phyloP scores from a whole-genome alignment of 1,284 basidiomycete species.

The Pseudozyma tsukubaensis region DNA sequence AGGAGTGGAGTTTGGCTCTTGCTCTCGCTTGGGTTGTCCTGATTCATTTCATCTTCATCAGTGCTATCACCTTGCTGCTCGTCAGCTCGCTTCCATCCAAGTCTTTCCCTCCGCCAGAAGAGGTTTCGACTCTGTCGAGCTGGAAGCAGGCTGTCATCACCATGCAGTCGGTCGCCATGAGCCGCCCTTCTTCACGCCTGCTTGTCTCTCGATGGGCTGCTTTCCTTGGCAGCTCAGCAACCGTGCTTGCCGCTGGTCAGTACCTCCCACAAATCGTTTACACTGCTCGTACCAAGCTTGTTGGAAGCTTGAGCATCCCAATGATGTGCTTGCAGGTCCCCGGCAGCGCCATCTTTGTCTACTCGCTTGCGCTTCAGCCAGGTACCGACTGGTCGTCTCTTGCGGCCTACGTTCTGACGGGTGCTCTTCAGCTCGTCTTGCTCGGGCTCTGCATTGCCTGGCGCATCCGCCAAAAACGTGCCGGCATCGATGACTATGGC shows the following conservation, averaged over 20 bases:
- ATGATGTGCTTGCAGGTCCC: constrained; percentile 97
- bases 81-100: constrained; percentile 29
- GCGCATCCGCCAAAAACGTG: constrained; percentile 73
- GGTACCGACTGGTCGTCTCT: constrained; percentile 61
- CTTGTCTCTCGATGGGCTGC: constrained; percentile 76
- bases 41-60: constrained; percentile 73
- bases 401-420: constrained; percentile 81
- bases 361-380: constrained; percentile 72
- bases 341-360: constrained; percentile 86
- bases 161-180: constrained; percentile 11
- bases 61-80: constrained; percentile 32
- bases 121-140: constrained; percentile 25
- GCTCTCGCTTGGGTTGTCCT: constrained; percentile 79
- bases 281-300: constrained; percentile 82
- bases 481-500: constrained; percentile 94
- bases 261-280: constrained; percentile 87
- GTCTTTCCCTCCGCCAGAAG: constrained; percentile 43
- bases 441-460: constrained; percentile 72
- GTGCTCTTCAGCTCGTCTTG: constrained; percentile 84
- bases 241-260: constrained; percentile 81
- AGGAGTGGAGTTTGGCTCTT: constrained; percentile 81
- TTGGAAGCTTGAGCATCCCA: constrained; percentile 89
- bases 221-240: constrained; percentile 86
- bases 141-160: constrained; percentile 19
- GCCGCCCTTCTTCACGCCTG: constrained; percentile 53